Evolutionary conservation across 257 asterid species (phyloP), one percentile per base, ranked within the genome.

Genomic region (Striga asiatica): DNA sequence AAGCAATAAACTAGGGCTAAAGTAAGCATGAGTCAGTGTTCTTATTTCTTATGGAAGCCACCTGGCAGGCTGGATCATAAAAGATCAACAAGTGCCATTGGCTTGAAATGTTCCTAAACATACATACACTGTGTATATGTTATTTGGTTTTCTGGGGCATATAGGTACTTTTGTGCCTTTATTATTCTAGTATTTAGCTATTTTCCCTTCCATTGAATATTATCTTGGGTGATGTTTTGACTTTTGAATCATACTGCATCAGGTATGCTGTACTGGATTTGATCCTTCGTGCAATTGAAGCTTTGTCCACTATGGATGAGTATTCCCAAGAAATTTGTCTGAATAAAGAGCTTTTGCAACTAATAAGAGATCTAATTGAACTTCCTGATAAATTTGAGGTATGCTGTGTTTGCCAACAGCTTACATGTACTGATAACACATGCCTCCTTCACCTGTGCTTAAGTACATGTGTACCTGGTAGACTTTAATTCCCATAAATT

Each of bases 331-430:
- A 73, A 51, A 60, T 84, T 35, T 82, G 81, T 58, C 61, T 47
- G 49, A 81, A 65, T 61, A 78, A 62, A 60, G 81, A 77, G 71
- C 84, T 82, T 13, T 62, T 80, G 73, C 74, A 65, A 54, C 78
- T 77, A 46, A 83, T 77, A 27, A 68, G 63, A 58, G 80, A 81
- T 64, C 74, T 92, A 42, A 75, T 88, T 59, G 67, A 77, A 61
- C 78, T 76, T 61, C 95, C 94, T 50, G 95, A 87, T 64, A 91
- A 84, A 62, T 59, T 65, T 47, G 96, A 87, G 92, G 95, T 91
- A 65, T 50, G 64, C 22, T 49, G 45, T 52, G 45, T 41, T 65
- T 71, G 65, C n/a, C n/a, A n/a, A n/a, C n/a, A n/a, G n/a, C n/a
- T n/a, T n/a, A n/a, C n/a, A n/a, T n/a, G n/a, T n/a, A n/a, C n/a